phyloP scores from a whole-genome alignment of 208 protist species.

The Trypanosoma avium region DNA sequence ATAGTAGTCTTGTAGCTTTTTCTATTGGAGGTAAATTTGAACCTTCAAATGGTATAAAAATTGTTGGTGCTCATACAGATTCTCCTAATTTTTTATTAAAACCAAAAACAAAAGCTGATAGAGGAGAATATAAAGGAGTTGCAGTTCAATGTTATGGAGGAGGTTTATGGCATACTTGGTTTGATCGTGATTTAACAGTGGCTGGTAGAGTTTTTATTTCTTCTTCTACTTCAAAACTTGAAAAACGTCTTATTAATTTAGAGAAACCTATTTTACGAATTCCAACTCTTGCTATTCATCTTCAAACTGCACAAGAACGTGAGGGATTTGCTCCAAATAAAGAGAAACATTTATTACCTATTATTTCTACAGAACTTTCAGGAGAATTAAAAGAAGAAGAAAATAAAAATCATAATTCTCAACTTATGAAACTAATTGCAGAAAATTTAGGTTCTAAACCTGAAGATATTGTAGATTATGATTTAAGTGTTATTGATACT shows the following conservation, averaged over 20 bases:
- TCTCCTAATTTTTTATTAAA: conserved; percentile 92
- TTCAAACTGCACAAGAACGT: conserved; percentile 77
- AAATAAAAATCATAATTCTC: conserved; percentile 49
- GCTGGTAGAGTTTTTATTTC: conserved; percentile 79
- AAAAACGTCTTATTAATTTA: conserved; percentile 70
- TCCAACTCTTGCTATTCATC: conserved; percentile 96
- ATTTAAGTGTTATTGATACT: conserved; percentile 94
- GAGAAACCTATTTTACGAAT: conserved; percentile 94
- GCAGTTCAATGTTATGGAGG: conserved; percentile 88
- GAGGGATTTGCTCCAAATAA: conserved; percentile 93
- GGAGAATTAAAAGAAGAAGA: conserved; percentile 14
- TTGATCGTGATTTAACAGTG: conserved; percentile 88
- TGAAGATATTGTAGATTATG: conserved; percentile 95
- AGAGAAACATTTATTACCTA: conserved; percentile 93
- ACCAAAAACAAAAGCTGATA: conserved; percentile 47
- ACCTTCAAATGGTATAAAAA: conserved; percentile 86
- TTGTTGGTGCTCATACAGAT: conserved; percentile 98
- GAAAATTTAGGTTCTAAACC: conserved; percentile 47
- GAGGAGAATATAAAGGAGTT: conserved; percentile 57
- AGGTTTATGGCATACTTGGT: conserved; percentile 90
- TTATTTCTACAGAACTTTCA: conserved; percentile 74
- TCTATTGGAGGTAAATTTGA: conserved; percentile 92
- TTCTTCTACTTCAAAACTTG: conserved; percentile 23
- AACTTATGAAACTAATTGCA: conserved; percentile 79
- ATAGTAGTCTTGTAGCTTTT: conserved; percentile 96